Conservation (phyloP, 169 alveolate genomes). For the Eimeria acervulina region DNA sequence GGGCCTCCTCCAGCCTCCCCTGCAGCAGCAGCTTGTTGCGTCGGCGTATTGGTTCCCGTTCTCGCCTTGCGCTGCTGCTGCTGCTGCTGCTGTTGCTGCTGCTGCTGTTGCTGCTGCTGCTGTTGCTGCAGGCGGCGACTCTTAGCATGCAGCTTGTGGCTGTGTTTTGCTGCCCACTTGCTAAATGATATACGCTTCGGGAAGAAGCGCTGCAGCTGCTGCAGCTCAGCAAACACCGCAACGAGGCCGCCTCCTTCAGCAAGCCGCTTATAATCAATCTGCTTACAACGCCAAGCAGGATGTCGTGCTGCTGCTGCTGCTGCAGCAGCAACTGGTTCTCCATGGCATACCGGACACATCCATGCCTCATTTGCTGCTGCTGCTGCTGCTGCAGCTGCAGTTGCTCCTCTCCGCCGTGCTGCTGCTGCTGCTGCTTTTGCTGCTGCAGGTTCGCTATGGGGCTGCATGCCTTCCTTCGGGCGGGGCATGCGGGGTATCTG, state of each 20-base stretch:
- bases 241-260: slow-evolving; percentile 60
- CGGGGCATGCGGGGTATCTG: not conserved
- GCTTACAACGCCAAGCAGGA: slow-evolving; percentile 54
- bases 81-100: not conserved
- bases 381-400: no score
- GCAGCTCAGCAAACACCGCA: slow-evolving; percentile 14
- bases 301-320: slow-evolving; percentile 23
- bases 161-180: not conserved
- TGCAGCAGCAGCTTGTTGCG: not conserved
- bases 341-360: slow-evolving; percentile 81
- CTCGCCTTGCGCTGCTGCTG: not conserved
- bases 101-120: slow-evolving; percentile 50
- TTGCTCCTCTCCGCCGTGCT: no score
- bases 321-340: slow-evolving; percentile 45
- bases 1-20: no score
- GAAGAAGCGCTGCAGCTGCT: not conserved
- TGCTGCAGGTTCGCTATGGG: slow-evolving; percentile 23
- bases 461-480: not conserved
- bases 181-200: slow-evolving; percentile 16
- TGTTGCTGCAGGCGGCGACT: not conserved
- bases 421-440: not conserved
- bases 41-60: not conserved
- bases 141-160: not conserved
- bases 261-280: slow-evolving; percentile 1
- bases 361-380: not conserved